Conservation (phyloP, 140 eudicot species). For the Oenanthe javanica region DNA sequence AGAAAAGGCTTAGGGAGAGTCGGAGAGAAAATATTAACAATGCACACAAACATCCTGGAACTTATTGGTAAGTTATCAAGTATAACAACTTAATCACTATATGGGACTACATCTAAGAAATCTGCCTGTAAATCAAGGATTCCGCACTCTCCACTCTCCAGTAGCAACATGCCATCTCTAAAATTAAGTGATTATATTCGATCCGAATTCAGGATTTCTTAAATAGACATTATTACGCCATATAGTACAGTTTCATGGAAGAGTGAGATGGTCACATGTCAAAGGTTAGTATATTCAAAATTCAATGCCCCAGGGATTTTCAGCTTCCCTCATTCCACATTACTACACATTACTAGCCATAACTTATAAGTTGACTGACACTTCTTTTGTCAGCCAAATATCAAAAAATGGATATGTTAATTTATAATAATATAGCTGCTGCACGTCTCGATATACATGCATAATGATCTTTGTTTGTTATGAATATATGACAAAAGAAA, state of each 20-base stretch:
- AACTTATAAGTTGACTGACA: too few relatives aligned
- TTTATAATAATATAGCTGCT: background rate
- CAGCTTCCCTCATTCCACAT: too few relatives aligned
- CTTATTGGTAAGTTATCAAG: background rate
- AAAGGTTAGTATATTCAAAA: background rate
- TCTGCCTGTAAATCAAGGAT: too few relatives aligned
- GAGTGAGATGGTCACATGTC: background rate
- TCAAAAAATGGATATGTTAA: background rate
- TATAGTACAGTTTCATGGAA: background rate
- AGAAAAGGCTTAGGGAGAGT: background rate
- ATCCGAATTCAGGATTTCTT: too few relatives aligned
- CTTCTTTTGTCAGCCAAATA: too few relatives aligned
- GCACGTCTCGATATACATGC: background rate
- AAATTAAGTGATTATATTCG: too few relatives aligned
- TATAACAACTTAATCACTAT: background rate
- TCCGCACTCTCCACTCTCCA: too few relatives aligned
- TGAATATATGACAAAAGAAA: background rate
- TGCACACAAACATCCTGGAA: background rate
- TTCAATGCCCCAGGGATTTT: background rate
- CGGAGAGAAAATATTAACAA: background rate
- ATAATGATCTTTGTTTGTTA: background rate
- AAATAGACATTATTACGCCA: too few relatives aligned
- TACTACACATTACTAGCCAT: too few relatives aligned
- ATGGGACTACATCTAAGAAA: too few relatives aligned
- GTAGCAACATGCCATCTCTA: too few relatives aligned